phyloP scores from a whole-genome alignment of 257 asterid genomes.

The Ajuga chamaepitys region DNA sequence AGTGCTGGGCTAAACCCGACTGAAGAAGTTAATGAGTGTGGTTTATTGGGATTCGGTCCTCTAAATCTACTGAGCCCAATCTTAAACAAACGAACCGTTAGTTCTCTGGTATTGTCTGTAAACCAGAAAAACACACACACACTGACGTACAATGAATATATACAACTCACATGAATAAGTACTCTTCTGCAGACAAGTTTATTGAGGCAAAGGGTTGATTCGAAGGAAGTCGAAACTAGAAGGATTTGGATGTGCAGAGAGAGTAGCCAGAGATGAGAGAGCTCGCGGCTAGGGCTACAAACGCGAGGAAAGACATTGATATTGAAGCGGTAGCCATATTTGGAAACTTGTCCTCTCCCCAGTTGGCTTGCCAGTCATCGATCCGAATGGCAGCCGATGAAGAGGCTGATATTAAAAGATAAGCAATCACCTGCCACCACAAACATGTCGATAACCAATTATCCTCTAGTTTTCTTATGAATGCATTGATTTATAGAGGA shows the following conservation, averaged over 20 bases:
- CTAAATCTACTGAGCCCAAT: no score
- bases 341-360: constrained; percentile 89
- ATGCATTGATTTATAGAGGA: background rate
- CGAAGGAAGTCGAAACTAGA: constrained; percentile 9
- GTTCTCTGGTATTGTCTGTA: no score
- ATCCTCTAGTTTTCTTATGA: background rate
- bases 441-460: background rate
- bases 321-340: constrained; percentile 71
- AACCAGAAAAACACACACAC: background rate
- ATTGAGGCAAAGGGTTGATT: background rate
- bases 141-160: constrained; percentile 7
- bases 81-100: no score
- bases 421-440: constrained; percentile 55
- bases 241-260: constrained; percentile 45
- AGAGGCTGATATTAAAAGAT: constrained; percentile 91
- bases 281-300: constrained; percentile 59
- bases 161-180: constrained; percentile 1
- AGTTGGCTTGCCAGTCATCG: constrained; percentile 71
- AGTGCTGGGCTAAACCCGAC: no score
- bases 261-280: constrained; percentile 79
- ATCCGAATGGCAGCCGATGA: constrained; percentile 74
- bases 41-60: no score
- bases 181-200: constrained; percentile 3
- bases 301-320: constrained; percentile 69
- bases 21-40: no score